Percentiles rank a stretch among this genome's conserved stretches.
These are phyloP conservation scores for Candida patagonica DNA, from an alignment of 805 yeast genomes.

Conservation along the genomic window DNA sequence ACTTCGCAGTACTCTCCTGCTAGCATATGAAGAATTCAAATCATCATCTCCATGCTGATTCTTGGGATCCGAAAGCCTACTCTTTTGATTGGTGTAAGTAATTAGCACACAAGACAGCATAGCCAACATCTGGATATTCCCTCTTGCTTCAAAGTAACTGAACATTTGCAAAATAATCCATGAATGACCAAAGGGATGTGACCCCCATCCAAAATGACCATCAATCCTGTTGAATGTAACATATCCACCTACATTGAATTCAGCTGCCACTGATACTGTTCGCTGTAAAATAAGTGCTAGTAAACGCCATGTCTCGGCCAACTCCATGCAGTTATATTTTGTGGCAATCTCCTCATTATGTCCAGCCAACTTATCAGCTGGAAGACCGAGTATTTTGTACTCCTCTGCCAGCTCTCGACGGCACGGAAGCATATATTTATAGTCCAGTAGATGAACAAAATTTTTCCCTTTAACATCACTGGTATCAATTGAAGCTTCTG, in stretches of 20 bases:
- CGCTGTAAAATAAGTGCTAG: slow-evolving; percentile 13
- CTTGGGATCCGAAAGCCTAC: not conserved
- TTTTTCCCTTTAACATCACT: slow-evolving; percentile 41
- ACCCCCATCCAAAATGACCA: slow-evolving; percentile 54
- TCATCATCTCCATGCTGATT: no score
- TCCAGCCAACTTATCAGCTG: slow-evolving; percentile 54
- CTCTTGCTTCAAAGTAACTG: slow-evolving; percentile 49
- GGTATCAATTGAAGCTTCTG: slow-evolving; percentile 22
- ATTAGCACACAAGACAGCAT: slow-evolving; percentile 69
- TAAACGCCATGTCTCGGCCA: slow-evolving; percentile 66
- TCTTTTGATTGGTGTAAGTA: slow-evolving; percentile 3
- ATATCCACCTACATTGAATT: not conserved
- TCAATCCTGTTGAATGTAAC: slow-evolving; percentile 13
- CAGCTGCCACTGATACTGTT: slow-evolving; percentile 1
- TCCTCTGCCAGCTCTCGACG: slow-evolving; percentile 47
- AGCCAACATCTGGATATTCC: slow-evolving; percentile 82
- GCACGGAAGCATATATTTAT: slow-evolving; percentile 63
- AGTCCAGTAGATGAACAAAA: slow-evolving; percentile 55
- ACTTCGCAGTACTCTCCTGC: slow-evolving; percentile 8
- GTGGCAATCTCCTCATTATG: slow-evolving; percentile 67
- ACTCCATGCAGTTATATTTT: slow-evolving; percentile 47
- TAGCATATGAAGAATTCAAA: no score
- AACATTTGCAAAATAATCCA: slow-evolving; percentile 58
- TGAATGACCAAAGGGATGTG: slow-evolving; percentile 64
- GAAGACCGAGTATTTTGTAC: slow-evolving; percentile 30